Evolutionary conservation across 2,329 filamentous ascomycete species (phyloP).

Genomic region (Aspergillus ochraceoroseus): DNA sequence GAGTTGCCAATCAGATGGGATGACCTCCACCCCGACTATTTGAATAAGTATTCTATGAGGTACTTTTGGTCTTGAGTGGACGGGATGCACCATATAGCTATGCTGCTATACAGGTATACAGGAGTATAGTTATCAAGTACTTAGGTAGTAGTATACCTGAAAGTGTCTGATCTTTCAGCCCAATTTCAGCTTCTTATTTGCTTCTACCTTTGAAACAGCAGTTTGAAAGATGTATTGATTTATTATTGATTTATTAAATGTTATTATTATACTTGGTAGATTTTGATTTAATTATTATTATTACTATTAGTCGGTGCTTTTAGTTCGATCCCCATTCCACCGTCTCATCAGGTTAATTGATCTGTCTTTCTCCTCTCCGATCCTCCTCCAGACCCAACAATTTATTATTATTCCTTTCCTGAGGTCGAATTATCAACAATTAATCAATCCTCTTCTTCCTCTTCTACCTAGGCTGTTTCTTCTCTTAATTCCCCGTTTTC

Average conservation of each 20-base stretch:
- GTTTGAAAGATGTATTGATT: no score
- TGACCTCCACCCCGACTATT: conserved; percentile 19
- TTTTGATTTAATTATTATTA: neutral
- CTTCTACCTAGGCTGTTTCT: conserved; percentile 9
- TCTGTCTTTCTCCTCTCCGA: conserved; percentile 4
- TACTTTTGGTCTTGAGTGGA: no score
- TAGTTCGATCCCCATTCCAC: conserved; percentile 11
- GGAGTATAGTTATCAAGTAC: no score
- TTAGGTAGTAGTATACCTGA: no score
- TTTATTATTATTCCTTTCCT: neutral
- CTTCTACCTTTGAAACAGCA: no score
- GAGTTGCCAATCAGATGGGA: conserved; percentile 19
- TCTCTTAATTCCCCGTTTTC: conserved; percentile 9
- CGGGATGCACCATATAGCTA: no score
- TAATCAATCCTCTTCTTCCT: conserved; percentile 14
- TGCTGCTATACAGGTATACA: no score
- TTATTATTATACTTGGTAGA: conserved; percentile 1
- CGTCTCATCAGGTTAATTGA: conserved; percentile 15
- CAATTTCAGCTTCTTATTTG: no score
- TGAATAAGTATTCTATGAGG: no score
- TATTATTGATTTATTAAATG: conserved; percentile 1
- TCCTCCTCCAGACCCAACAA: neutral
- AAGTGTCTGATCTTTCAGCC: conserved; percentile 22
- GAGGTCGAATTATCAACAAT: conserved; percentile 6
- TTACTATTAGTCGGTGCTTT: conserved; percentile 1